phyloP scores from a whole-genome alignment of 306 rosid species.

The Glycine tomentella region DNA sequence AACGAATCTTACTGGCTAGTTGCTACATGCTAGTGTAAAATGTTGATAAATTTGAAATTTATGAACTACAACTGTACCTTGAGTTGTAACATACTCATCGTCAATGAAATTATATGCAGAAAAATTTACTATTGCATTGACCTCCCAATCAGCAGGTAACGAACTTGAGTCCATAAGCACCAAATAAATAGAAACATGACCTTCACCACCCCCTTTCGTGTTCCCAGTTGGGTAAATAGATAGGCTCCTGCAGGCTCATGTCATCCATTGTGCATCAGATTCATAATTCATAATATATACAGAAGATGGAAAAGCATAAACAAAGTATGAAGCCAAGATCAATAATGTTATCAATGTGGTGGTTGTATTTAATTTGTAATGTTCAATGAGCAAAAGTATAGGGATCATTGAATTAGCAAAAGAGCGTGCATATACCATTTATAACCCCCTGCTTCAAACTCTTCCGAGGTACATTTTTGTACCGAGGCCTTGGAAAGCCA shows the following conservation, averaged over 20 bases:
- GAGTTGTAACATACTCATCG: slow-evolving; percentile 43
- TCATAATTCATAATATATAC: too few relatives aligned
- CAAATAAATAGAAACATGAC: slow-evolving; percentile 54
- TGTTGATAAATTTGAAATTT: neutral
- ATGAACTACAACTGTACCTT: slow-evolving; percentile 38
- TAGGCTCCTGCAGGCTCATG: slow-evolving; percentile 29
- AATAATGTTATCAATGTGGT: too few relatives aligned
- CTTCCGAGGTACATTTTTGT: slow-evolving; percentile 41
- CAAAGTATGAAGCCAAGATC: too few relatives aligned
- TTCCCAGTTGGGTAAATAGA: slow-evolving; percentile 52
- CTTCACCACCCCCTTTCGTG: slow-evolving; percentile 39
- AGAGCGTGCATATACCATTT: slow-evolving; percentile 48
- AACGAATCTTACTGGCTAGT: neutral
- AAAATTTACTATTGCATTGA: slow-evolving; percentile 52
- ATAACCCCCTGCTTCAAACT: slow-evolving; percentile 55
- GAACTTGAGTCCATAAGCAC: slow-evolving; percentile 1
- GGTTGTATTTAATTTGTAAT: too few relatives aligned
- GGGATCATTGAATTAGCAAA: neutral
- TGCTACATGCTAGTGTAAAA: neutral
- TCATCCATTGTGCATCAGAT: too few relatives aligned
- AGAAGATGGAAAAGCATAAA: too few relatives aligned
- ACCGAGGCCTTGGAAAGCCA: slow-evolving; percentile 46
- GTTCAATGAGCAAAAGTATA: neutral
- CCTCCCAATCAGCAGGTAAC: slow-evolving; percentile 48
- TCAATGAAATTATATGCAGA: slow-evolving; percentile 40